Evolutionary conservation across 1,284 basidiomycete genomes (phyloP), one percentile per base, ranked within the genome.

Genomic region (Tremellales sp.): DNA sequence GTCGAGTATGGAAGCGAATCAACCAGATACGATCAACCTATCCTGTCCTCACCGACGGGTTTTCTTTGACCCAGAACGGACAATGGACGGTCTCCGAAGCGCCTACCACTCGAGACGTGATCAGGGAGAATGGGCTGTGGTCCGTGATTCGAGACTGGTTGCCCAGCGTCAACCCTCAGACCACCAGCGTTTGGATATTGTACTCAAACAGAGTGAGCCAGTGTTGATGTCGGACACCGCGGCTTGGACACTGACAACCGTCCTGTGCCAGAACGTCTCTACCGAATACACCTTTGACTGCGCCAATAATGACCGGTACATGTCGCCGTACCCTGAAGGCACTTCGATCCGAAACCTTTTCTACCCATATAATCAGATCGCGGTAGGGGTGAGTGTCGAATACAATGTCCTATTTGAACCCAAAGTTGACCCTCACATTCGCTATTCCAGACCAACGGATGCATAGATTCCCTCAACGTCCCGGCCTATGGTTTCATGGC

Each of bases 41-140:
- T 65, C 78, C 76, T 34, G 76, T 83, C 3, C 75, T 90, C 5
- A 85, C 86, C 66, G 87, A 90, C 58, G 87, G 87, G 3, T 85
- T 82, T 57, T 78, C 82, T 58, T 79, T 90, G 24, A 81, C 84
- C 12, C 81, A 86, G 53, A 78, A 78, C 54, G 85, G 85, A 42
- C 88, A 85, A 63, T 87, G 84, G 85, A 90, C 87, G 0, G 76
- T 79, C 57, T 70, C 66, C 36, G 84, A 86, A 49, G 70, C 82
- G 48, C 80, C 83, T 10, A 85, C 86, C 3, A 87, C 87, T 61
- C 90, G 87, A 12, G 86, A 88, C 62, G 58, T 68, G 10, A 86
- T 85, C 1, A 62, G 63, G 35, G 87, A 92, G 70, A 81, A 90
- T 77, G 90, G 90, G 52, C 74, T 91, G 14, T 93, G 86, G 85